These are phyloP conservation scores for Tuber melanosporum DNA, from an alignment of 495 filamentous ascomycete genomes.

Conservation along the genomic window DNA sequence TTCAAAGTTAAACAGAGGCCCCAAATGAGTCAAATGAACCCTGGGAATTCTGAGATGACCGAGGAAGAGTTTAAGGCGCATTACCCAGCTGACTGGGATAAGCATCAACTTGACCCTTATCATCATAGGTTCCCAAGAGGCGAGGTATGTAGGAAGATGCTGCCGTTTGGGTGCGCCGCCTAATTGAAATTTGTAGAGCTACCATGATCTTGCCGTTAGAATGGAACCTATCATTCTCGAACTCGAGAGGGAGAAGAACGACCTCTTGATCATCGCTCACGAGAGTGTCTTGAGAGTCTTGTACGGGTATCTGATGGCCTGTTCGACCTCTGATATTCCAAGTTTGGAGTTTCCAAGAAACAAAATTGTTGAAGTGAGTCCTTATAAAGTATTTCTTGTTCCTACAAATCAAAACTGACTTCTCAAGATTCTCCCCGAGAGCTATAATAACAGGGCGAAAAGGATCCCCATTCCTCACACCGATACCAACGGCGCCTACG, in stretches of 20 bases:
- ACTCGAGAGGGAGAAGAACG: constrained; percentile 92
- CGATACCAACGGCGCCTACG: constrained; percentile 19
- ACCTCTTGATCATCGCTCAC: constrained; percentile 94
- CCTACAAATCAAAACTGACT: constrained; percentile 10
- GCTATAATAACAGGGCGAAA: constrained; percentile 91
- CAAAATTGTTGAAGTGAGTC: constrained; percentile 81
- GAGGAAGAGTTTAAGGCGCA: constrained; percentile 71
- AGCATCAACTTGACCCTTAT: constrained; percentile 92
- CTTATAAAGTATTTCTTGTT: not conserved
- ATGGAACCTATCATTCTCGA: constrained; percentile 99
- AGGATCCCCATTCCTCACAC: constrained; percentile 65
- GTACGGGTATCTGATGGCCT: constrained; percentile 98
- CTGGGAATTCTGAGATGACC: constrained; percentile 86
- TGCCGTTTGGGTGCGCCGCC: constrained; percentile 17
- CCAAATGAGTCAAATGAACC: constrained; percentile 95
- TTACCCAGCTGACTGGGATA: constrained; percentile 82
- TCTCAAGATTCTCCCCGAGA: constrained; percentile 79
- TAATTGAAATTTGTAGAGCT: constrained; percentile 57
- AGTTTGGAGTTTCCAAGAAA: constrained; percentile 88
- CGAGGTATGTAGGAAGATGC: constrained; percentile 56
- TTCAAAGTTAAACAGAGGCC: constrained; percentile 83
- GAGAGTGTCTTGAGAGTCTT: constrained; percentile 93
- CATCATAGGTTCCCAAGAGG: constrained; percentile 94
- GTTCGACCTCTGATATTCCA: constrained; percentile 92
- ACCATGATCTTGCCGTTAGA: constrained; percentile 94